A percentile compares a stretch with the other conserved stretches of the same genome.
phyloP scores from a whole-genome alignment of 148 eudicot species.

The Chenopodium berlandieri region DNA sequence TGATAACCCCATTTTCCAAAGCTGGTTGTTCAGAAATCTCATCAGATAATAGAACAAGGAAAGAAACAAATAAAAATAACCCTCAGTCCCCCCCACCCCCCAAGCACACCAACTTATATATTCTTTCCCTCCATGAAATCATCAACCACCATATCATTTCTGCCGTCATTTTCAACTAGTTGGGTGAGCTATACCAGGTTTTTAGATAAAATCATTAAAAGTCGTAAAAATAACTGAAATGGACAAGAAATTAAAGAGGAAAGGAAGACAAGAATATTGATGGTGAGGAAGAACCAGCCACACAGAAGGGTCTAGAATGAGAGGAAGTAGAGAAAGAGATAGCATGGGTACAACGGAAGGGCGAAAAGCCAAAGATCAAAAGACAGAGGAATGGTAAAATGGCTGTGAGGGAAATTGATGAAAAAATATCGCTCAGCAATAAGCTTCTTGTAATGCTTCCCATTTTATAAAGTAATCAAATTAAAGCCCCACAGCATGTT shows the following conservation, averaged over 20 bases:
- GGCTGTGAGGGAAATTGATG: neutral
- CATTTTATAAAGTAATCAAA: neutral
- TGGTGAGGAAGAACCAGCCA: neutral
- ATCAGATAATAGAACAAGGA: neutral
- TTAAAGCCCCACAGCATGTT: neutral
- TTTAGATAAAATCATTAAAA: neutral
- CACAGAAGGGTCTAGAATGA: neutral
- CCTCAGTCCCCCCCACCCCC: neutral
- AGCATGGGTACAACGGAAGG: neutral
- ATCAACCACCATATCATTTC: no score
- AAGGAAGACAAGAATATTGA: neutral
- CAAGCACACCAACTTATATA: neutral
- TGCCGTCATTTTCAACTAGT: neutral
- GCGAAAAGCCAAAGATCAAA: neutral
- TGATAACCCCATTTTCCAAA: neutral
- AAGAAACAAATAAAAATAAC: neutral
- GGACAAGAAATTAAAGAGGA: neutral
- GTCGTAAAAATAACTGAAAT: neutral
- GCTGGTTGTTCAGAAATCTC: neutral
- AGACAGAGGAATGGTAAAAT: neutral
- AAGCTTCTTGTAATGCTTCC: neutral
- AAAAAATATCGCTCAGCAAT: neutral
- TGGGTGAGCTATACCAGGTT: neutral
- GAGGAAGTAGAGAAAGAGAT: neutral
- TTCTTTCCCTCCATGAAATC: no score